Conservation (phyloP, 2,329 filamentous ascomycete genomes). For the Talaromyces sp. region DNA sequence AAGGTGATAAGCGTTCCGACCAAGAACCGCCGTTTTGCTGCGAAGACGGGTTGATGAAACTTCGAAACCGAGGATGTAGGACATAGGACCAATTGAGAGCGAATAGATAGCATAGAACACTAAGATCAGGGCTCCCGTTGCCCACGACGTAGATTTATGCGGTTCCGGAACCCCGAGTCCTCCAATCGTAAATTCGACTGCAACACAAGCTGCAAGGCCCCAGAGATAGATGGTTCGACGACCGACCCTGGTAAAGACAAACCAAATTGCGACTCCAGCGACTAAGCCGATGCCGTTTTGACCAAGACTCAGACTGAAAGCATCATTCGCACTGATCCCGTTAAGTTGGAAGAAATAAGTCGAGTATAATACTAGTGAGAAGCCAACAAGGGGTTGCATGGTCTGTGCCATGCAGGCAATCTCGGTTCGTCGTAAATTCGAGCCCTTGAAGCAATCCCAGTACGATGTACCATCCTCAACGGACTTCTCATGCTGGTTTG, state of each 20-base stretch:
- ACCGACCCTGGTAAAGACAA: not conserved
- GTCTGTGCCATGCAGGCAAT: constrained; percentile 61
- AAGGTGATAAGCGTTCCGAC: constrained; percentile 35
- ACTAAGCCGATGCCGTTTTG: not conserved
- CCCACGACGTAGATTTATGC: not conserved
- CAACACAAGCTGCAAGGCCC: not conserved
- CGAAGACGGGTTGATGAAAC: constrained; percentile 38
- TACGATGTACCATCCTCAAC: constrained; percentile 71
- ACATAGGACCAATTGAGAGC: constrained; percentile 37
- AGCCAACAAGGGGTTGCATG: constrained; percentile 31
- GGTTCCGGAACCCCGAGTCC: not conserved
- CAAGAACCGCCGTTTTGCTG: constrained; percentile 42
- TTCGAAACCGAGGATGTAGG: constrained; percentile 41
- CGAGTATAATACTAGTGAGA: not conserved
- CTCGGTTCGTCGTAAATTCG: constrained; percentile 71
- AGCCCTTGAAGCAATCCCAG: constrained; percentile 75
- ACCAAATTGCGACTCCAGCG: not conserved
- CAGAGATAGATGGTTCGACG: not conserved
- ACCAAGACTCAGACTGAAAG: not conserved
- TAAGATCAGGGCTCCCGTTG: not conserved
- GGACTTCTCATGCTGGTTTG: constrained; percentile 70
- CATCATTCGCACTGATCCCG: not conserved
- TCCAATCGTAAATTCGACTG: not conserved
- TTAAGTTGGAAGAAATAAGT: not conserved
- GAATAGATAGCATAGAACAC: constrained; percentile 9